These are phyloP conservation scores for Chaetomium strumarium DNA, from an alignment of 2,329 filamentous ascomycete genomes.

Conservation along the genomic window DNA sequence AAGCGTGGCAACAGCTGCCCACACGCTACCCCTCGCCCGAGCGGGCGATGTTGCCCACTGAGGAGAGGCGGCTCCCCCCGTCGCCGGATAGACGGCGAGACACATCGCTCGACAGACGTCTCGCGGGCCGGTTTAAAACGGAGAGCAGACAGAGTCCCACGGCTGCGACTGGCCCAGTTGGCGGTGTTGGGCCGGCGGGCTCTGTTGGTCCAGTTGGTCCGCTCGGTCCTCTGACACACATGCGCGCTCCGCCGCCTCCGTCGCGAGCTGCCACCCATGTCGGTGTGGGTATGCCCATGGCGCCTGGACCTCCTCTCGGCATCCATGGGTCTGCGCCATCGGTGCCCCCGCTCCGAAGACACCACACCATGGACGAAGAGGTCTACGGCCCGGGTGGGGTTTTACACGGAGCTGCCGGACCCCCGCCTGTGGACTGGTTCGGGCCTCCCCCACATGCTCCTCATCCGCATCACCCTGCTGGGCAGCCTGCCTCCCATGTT, in stretches of 20 bases:
- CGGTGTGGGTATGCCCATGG: conserved; percentile 29
- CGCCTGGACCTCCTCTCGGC: conserved; percentile 30
- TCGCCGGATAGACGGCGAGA: conserved; percentile 26
- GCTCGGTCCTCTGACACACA: conserved; percentile 15
- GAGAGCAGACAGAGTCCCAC: conserved; percentile 35
- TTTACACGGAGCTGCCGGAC: conserved; percentile 25
- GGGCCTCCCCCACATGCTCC: conserved; percentile 5
- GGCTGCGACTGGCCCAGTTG: conserved; percentile 10
- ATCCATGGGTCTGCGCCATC: conserved; percentile 23
- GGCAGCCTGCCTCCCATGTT: conserved; percentile 2
- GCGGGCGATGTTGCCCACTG: background rate
- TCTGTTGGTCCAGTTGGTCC: conserved; percentile 14
- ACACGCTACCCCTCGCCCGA: conserved; percentile 20
- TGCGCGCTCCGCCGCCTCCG: conserved; percentile 13
- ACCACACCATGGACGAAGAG: conserved; percentile 40
- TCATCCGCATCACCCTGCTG: conserved; percentile 6
- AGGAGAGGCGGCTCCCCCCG: conserved; percentile 16
- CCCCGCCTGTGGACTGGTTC: conserved; percentile 13
- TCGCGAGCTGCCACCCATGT: conserved; percentile 22
- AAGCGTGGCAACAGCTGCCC: conserved; percentile 16
- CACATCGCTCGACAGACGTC: conserved; percentile 43
- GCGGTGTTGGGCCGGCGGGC: conserved; percentile 11
- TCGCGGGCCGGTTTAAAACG: conserved; percentile 44
- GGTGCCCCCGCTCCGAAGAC: conserved; percentile 30
- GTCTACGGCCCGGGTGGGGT: conserved; percentile 25